Base-by-base conservation (phyloP, 345 rosid species). In the Diplotaxis tenuifolia region DNA sequence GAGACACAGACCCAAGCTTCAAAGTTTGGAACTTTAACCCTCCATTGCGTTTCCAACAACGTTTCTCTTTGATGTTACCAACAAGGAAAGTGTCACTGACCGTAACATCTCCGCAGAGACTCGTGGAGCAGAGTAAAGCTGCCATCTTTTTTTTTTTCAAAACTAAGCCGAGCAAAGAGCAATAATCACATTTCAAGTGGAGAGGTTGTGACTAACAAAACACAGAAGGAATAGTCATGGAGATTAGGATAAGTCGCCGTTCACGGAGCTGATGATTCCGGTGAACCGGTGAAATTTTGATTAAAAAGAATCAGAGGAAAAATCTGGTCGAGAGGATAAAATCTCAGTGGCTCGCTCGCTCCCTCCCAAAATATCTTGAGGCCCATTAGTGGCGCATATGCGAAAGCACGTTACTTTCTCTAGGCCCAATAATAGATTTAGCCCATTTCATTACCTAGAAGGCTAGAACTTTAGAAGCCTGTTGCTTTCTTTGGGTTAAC, bases 121-220 rank as follows among this genome's bases (percentile, higher is more conserved):
- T 86, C 16, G 87, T 74, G 8, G 82, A 81, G 72, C 82, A 83
- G 45, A 83, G 77, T 47, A 84, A 29, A 14, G 86, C 77, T 23
- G 75, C 74, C 80, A 85, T 87, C 50, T 45, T 45, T 42, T 2
- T 38, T 38, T 12, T 85, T 82, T 55, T 1, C n/a, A 36, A 61
- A 40, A 23, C 1, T 40, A 55, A 57, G 47, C 25, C 28, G 69
- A 62, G 31, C 65, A 70, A 75, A 70, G 71, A 70, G 28, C 49
- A 62, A 31, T 21, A 34, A n/a, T 76, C 56, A 71, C 72, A 76
- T 76, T 57, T 34, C 28, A 34, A 71, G 67, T 65, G 49, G 57
- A 7, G 36, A 70, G 47, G 69, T 22, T 19, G 34, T 18, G 18
- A 25, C 25, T 56, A 70, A 29, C 21, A 68, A 53, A 20, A 21